Base-by-base conservation (phyloP, 768 basidiomycete species). In the Xanthoconium stramineum region DNA sequence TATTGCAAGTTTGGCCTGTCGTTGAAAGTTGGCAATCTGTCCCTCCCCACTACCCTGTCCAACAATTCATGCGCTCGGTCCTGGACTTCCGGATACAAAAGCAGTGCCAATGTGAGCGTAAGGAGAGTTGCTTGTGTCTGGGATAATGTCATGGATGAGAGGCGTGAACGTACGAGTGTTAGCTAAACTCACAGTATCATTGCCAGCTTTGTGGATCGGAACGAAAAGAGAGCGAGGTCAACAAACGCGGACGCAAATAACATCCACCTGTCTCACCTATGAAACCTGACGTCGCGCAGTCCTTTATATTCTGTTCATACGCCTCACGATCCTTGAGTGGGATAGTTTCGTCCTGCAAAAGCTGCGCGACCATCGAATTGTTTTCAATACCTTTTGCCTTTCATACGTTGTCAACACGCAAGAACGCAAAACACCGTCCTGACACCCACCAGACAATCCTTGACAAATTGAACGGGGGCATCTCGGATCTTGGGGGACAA, bases 381-480 rank as follows among this genome's bases (percentile, higher is more conserved):
- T 63, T 65, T 28, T 64, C 60, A 13, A 55, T 60, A 9, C 51
- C 55, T 12, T 62, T 64, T 19, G 52, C 53, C 69, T 72, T 24
- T 15, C 35, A 12, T n/a, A 28, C 14, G 42, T 24, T 19, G 17
- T 57, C 17, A 43, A 32, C 7, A 19, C 1, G 3, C 29, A n/a
- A 46, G 33, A 53, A 29, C 29, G 10, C 8, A 24, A 32, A 12
- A 57, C 28, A 29, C 37, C 29, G 47, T 42, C 15, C 20, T 19
- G 8, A n/a, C 11, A 33, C 56, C n/a, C 51, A 59, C 62, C 60
- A 67, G 47, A 38, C 56, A 63, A 10, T 60, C 58, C 36, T 64
- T 61, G 49, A 69, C 64, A 38, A 63, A 67, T 24, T 61, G 56
- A n/a, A 68, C 61, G 1, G 70, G 69, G 3, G 11, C 52, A 2